Evolutionary conservation across 441 rosid genomes (phyloP).

Genomic region (Gossypium trilobum): DNA sequence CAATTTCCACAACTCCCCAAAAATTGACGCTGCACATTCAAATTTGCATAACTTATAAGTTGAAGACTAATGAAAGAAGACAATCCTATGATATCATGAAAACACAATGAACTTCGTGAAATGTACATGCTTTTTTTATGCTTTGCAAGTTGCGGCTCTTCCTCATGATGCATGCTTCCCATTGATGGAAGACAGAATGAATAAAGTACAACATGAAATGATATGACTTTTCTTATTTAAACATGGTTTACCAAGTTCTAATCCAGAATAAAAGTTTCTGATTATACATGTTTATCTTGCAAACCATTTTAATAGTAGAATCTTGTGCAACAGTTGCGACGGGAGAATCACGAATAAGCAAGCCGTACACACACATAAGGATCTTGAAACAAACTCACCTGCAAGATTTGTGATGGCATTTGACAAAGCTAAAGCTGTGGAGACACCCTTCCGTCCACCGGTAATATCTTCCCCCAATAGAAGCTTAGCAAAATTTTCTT

Average conservation of each 20-base stretch:
- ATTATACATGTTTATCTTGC: background rate
- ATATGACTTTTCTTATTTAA: background rate
- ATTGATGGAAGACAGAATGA: background rate
- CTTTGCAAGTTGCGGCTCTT: background rate
- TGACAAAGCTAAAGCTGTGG: constrained; percentile 73
- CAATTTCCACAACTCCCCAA: constrained; percentile 91
- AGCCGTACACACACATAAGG: background rate
- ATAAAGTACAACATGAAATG: background rate
- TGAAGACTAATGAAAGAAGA: background rate
- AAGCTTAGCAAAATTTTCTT: constrained; percentile 72
- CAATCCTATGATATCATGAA: background rate
- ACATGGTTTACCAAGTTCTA: constrained; percentile 1
- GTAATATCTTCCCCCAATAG: constrained; percentile 76
- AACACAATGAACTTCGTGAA: constrained; percentile 1
- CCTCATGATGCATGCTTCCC: background rate
- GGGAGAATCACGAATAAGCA: background rate
- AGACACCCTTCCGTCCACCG: constrained; percentile 68
- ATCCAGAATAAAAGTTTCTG: background rate
- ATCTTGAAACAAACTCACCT: constrained; percentile 33
- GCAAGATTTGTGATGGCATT: constrained; percentile 83
- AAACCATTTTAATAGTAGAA: background rate
- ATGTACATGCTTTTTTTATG: background rate
- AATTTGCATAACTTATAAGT: constrained; percentile 11
- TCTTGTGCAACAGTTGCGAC: background rate
- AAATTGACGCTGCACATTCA: constrained; percentile 55